phyloP scores from a whole-genome alignment of 768 basidiomycete genomes.

The Collybiopsis luxurians region DNA sequence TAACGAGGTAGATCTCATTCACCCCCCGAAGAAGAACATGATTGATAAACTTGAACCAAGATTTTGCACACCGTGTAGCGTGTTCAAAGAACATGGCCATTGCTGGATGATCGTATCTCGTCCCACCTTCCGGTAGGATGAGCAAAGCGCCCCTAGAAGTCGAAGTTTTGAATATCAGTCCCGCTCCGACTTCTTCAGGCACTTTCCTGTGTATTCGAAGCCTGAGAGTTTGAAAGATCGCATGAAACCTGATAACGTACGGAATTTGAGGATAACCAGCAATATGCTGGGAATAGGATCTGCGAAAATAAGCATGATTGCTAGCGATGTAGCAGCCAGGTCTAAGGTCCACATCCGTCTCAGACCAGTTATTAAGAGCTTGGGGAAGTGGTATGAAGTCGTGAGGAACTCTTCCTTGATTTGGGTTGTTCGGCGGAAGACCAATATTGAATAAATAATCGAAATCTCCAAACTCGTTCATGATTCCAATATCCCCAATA shows the following conservation, averaged over 20 bases:
- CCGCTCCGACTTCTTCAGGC: neutral
- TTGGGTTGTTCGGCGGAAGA: constrained; percentile 13
- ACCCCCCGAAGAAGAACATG: neutral
- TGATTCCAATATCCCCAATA: constrained; percentile 29
- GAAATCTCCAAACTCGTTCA: constrained; percentile 22
- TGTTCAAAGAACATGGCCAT: neutral
- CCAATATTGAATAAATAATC: constrained; percentile 29
- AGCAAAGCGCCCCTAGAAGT: neutral
- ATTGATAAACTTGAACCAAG: neutral
- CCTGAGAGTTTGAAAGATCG: neutral
- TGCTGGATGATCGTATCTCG: neutral
- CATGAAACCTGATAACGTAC: neutral
- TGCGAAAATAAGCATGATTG: neutral
- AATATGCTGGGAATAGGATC: too few relatives aligned
- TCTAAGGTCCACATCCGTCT: neutral
- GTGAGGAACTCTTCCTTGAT: constrained; percentile 21
- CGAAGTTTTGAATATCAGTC: too few relatives aligned
- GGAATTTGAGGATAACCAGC: too few relatives aligned
- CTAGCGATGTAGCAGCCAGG: neutral
- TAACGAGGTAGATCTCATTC: neutral
- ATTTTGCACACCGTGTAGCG: neutral
- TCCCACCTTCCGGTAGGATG: neutral
- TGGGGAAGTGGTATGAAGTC: constrained; percentile 16
- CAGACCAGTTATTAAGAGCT: neutral
- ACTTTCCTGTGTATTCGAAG: neutral